Evolutionary conservation across 2,329 filamentous ascomycete species (phyloP), one percentile per base, ranked within the genome.

Genomic region (Sporothrix inflata): DNA sequence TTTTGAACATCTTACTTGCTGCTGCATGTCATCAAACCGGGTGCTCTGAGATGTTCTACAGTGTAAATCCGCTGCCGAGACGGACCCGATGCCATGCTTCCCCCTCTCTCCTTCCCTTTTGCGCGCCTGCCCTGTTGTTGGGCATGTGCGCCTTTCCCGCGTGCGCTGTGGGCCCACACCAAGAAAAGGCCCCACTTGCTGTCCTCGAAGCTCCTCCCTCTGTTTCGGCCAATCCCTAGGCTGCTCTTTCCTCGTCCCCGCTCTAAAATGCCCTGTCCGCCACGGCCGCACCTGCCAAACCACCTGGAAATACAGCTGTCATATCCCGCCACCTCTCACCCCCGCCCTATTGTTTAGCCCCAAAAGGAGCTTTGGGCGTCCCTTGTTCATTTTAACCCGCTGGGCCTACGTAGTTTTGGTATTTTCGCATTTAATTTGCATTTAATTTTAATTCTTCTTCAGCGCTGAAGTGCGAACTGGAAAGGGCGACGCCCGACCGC

Each of bases 191-290:
- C 67, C 67, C 38, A 16, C 67, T n/a, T 53, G 12, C 60, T 51
- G 14, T 51, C 34, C 66, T 40, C 38, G 38, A 69, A 60, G 34
- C 67, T 69, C 19, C 7, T 27, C 5, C 61, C 21, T 27, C 27
- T 68, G 66, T 69, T 55, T 42, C 38, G 67, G 51, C 67, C 67
- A 69, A 47, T 69, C 67, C 49, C 67, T 34, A 69, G 49, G 51
- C 49, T 55, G 34, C 67, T 69, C 40, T 60, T 60, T 45, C 51
- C 47, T 38, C 2, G 6, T 53, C 14, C 38, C 67, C 51, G 16
- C 51, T 19, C 38, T 16, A 9, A 19, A 45, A 16, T 45, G 38
- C 19, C 40, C 45, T n/a, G 16, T 34, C 6, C 16, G 6, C 14
- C 42, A 19, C 6, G 19, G n/a, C 7, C 19, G 57, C 57, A 61